These are phyloP conservation scores for Pythium phragmitis DNA, from an alignment of 352 stramenopile genomes.

Conservation along the genomic window DNA sequence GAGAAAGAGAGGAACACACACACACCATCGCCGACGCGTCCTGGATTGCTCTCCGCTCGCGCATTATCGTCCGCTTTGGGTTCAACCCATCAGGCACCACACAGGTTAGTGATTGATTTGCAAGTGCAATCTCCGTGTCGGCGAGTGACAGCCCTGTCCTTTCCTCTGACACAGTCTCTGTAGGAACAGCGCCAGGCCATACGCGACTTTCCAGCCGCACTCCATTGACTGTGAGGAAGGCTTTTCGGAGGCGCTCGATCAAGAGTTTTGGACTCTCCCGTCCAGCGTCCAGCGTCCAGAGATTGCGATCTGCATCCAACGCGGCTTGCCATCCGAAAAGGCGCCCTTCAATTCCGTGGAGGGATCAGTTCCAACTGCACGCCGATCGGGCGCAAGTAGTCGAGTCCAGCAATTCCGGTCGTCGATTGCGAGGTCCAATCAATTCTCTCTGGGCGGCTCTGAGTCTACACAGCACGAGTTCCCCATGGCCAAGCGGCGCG, in stretches of 20 bases:
- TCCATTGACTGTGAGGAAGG: neutral
- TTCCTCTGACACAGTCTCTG: too few species aligned
- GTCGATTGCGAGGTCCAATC: neutral
- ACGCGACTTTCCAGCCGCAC: neutral
- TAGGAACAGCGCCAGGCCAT: neutral
- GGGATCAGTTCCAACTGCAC: neutral
- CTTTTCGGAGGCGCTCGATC: neutral
- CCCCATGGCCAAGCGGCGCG: conserved; percentile 25
- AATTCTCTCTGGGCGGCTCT: too few species aligned
- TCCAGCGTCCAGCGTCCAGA: neutral
- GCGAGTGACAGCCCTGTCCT: too few species aligned
- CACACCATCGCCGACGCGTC: too few species aligned
- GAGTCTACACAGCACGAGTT: neutral
- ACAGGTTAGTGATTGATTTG: too few species aligned
- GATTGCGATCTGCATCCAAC: neutral
- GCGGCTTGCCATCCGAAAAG: neutral
- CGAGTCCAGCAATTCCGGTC: neutral
- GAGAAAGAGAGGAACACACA: too few species aligned
- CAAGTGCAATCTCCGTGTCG: too few species aligned
- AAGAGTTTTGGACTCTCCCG: too few species aligned
- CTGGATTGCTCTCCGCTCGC: too few species aligned
- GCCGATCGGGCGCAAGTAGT: neutral
- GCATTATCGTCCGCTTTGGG: too few species aligned
- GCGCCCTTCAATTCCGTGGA: too few species aligned
- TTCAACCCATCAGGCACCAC: too few species aligned